A percentile compares a stretch with the other conserved stretches of the same genome.
These are phyloP conservation scores for Barnettozyma siamensis DNA, from an alignment of 805 yeast genomes.

Conservation along the genomic window DNA sequence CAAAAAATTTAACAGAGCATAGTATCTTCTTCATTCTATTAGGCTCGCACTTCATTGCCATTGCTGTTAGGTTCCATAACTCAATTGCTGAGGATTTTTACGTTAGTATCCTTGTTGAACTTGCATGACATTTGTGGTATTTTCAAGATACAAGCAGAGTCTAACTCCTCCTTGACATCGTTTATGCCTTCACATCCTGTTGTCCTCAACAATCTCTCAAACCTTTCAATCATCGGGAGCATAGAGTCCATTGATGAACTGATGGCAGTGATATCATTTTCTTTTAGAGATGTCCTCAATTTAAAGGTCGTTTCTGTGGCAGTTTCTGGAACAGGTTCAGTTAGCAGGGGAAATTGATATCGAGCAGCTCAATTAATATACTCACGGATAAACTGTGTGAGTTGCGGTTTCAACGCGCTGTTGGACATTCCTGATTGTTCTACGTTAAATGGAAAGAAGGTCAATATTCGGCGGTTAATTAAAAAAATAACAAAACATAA, in stretches of 20 bases:
- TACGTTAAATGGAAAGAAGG: too few species aligned
- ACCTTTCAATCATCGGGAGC: conserved; percentile 29
- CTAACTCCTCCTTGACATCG: conserved; percentile 21
- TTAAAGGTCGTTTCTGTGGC: conserved; percentile 12
- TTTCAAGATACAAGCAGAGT: conserved; percentile 15
- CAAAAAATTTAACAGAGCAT: conserved; percentile 23
- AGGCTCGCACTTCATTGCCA: conserved; percentile 24
- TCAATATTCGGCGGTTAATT: not conserved
- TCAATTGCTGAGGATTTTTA: conserved; percentile 21
- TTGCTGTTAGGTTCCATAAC: conserved; percentile 33
- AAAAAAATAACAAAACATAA: too few species aligned
- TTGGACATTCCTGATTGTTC: conserved; percentile 5
- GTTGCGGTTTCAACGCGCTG: conserved; percentile 13
- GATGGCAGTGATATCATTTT: conserved; percentile 15
- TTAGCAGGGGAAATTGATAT: not conserved
- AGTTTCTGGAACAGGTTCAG: conserved; percentile 9
- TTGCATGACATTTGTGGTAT: not conserved
- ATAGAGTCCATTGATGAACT: conserved; percentile 19
- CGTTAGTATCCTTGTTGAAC: not conserved
- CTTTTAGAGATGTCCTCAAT: conserved; percentile 10
- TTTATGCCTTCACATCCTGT: conserved; percentile 17
- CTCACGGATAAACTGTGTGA: conserved; percentile 19
- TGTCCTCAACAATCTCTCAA: conserved; percentile 25
- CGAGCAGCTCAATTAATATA: not conserved
- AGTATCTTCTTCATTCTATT: conserved; percentile 6